Evolutionary conservation across 2,329 filamentous ascomycete genomes (phyloP), one percentile per base, ranked within the genome.

Genomic region (Dothistroma pini): DNA sequence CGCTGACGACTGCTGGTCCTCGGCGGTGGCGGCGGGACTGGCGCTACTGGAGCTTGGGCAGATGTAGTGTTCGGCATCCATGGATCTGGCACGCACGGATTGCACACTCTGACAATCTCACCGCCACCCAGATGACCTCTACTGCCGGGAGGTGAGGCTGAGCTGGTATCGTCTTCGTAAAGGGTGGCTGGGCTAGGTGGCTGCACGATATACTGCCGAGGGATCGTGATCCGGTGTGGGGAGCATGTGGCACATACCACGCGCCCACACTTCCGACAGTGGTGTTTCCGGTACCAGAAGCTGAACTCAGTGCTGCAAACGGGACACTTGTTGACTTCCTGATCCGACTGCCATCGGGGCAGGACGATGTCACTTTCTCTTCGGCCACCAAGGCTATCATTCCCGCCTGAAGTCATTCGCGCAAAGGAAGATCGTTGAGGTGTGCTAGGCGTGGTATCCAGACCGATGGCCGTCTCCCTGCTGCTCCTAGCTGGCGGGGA

Each of bases 151-250:
- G 60, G 55, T 34, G 62, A 59, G 16, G 34, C 19, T 12, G 62
- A 38, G 16, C 32, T 49, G 49, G 57, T 54, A 4, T 66, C 58
- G 19, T 60, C 57, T 19, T 68, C 66, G 54, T 56, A 62, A 29
- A 21, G 12, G 16, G 51, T 53, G 51, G n/a, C 16, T 7, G 54
- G 54, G 32, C 63, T 66, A 0, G 89, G 89, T 2, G 90, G 89
- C 53, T 89, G 88, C 29, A 97, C 92, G 66, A 97, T 96, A 74
- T 91, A 97, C 72, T 95, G 90, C 66, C 93, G 85, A 0, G 93
- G 93, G 65, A 97, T 97, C 3, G 90, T 96, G 72, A 97, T 97
- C 63, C 92, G 86, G 75, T 97, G 93, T 3, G 93, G 93, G 2
- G 93, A 97, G 78, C 93, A 97, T 21, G 86, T 82, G 60, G 88